Percentiles rank a stretch among this genome's conserved stretches.
These are phyloP conservation scores for Cercospora sp. DNA, from an alignment of 2,329 filamentous ascomycete species.

Conservation along the genomic window DNA sequence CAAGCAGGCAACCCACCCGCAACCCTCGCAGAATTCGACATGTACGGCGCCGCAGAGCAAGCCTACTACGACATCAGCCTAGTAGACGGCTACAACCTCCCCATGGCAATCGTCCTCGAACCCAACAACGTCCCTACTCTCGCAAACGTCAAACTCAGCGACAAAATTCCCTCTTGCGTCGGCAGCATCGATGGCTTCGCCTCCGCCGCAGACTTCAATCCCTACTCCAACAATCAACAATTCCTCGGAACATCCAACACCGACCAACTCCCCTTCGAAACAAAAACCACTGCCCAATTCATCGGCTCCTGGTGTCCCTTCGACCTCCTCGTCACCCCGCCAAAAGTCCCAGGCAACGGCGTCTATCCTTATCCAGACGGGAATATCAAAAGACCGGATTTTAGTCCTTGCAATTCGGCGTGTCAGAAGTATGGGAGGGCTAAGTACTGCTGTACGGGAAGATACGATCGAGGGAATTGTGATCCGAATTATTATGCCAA, in stretches of 20 bases:
- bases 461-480: conserved; percentile 65
- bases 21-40: conserved; percentile 78
- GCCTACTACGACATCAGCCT: conserved; percentile 84
- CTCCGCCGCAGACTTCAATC: conserved; percentile 44
- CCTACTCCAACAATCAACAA: conserved; percentile 54
- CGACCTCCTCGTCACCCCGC: conserved; percentile 69
- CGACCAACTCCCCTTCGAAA: conserved; percentile 68
- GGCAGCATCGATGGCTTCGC: conserved; percentile 64
- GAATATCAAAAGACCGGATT: conserved; percentile 66
- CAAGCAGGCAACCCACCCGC: conserved; percentile 64
- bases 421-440: conserved; percentile 68
- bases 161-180: conserved; percentile 75
- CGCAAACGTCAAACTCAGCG: conserved; percentile 67
- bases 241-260: conserved; percentile 63
- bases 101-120: conserved; percentile 58
- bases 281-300: conserved; percentile 55
- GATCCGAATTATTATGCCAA: conserved; percentile 67
- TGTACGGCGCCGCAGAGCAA: conserved; percentile 66
- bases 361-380: conserved; percentile 80
- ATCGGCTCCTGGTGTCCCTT: conserved; percentile 76
- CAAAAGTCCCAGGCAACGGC: conserved; percentile 69
- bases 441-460: conserved; percentile 73
- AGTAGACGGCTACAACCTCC: conserved; percentile 82
- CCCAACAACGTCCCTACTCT: conserved; percentile 61
- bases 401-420: conserved; percentile 75